Evolutionary conservation across 805 yeast genomes (phyloP), one percentile per base, ranked within the genome.

Genomic region (Cyberlindnera galapagoensis): DNA sequence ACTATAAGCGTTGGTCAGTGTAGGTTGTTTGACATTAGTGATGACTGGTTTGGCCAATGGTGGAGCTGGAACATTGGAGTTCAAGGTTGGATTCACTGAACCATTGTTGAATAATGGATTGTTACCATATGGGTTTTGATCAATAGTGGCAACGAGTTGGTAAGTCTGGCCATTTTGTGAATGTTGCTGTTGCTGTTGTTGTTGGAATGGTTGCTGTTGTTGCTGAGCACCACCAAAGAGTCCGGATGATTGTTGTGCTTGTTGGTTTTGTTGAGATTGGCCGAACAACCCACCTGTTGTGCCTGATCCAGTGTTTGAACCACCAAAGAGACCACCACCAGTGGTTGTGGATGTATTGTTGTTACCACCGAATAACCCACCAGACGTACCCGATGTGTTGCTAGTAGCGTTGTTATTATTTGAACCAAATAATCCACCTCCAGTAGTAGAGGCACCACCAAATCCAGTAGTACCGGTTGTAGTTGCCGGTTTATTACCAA

Each of bases 81-180:
- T 53, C 15, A 59, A 32, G 6, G 66, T 60, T 12, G 21, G 13
- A 18, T 49, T 46, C 8, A 60, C 61, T n/a, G 58, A 49, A 20
- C 56, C 54, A 18, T 55, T 46, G 26, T 52, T 55, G 46, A 83
- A 85, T 32, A 88, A 62, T 6, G 87, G 82, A 46, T 79, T 78
- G 29, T 74, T 69, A 2, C 95, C 94, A 52, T 84, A 88, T 26
- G 96, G 95, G 51, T 80, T 74, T 38, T 67, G 65, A 36, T 60
- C 64, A 33, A 59, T 51, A 33, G 60, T 42, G 31, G 42, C 52
- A 29, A 54, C 49, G 12, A 56, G 45, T 23, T 40, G 44, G 13
- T 44, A 40, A 6, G 45, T 38, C 39, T 51, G 41, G 15, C 38
- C 40, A 18, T 36, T 31, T n/a, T 21, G 28, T 14, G 24, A 35